Conservation (phyloP, 371 early-diverging fungal species). For the Gilbertella persicaria region DNA sequence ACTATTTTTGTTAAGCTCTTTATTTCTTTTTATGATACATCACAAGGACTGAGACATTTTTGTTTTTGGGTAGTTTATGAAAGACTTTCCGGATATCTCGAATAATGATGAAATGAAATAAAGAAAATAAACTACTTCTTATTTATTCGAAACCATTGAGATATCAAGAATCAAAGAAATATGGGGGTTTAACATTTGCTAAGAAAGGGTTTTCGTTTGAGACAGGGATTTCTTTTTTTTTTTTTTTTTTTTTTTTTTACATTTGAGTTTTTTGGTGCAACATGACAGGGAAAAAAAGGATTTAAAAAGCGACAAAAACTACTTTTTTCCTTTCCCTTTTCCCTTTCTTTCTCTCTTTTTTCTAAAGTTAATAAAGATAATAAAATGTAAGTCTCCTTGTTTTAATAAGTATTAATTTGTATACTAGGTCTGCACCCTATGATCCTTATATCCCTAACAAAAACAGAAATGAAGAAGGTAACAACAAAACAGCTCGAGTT, state of each 20-base stretch:
- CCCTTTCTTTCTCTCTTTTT: neutral
- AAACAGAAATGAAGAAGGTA: slow-evolving; percentile 61
- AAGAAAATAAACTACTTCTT: too few species aligned
- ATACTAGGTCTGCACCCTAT: slow-evolving; percentile 39
- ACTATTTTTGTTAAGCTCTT: too few species aligned
- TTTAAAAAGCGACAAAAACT: neutral
- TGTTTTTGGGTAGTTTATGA: too few species aligned
- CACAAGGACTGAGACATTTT: neutral
- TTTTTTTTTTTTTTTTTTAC: too few species aligned
- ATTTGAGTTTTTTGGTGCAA: too few species aligned
- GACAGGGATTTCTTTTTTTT: too few species aligned
- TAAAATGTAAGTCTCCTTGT: slow-evolving; percentile 13
- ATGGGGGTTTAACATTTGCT: too few species aligned
- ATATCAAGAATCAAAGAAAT: too few species aligned
- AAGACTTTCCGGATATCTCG: too few species aligned
- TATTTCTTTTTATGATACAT: neutral
- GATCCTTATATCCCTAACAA: slow-evolving; percentile 44
- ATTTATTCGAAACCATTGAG: too few species aligned
- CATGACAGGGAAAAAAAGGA: slow-evolving; percentile 1
- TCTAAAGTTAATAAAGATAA: neutral
- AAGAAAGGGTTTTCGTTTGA: too few species aligned
- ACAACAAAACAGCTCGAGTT: slow-evolving; percentile 63
- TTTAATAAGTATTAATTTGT: neutral
- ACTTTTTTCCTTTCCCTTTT: slow-evolving; percentile 1
- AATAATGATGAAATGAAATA: too few species aligned